Percentiles rank a stretch among this genome's conserved stretches.
These are phyloP conservation scores for Acacia pycnantha DNA, from an alignment of 331 rosid species.

Conservation along the genomic window DNA sequence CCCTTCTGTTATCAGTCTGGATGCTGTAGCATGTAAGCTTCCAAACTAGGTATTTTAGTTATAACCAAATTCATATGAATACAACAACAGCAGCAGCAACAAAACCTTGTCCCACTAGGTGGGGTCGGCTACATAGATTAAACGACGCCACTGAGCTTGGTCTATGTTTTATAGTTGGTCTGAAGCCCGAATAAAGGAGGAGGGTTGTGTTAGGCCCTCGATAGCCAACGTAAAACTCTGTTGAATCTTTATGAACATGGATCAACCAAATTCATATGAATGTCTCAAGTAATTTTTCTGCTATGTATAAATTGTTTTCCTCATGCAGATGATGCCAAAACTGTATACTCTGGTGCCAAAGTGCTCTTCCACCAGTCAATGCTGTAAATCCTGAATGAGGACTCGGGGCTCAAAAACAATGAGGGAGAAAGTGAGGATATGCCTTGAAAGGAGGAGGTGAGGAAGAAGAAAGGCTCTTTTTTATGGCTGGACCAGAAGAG, in stretches of 20 bases:
- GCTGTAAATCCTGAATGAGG: constrained; percentile 34
- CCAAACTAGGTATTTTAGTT: constrained; percentile 10
- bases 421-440: neutral
- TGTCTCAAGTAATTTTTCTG: neutral
- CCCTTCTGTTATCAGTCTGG: constrained; percentile 52
- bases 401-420: neutral
- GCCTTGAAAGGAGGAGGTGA: neutral
- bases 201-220: too few species aligned
- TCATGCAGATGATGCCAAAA: constrained; percentile 71
- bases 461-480: neutral
- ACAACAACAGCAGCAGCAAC: too few species aligned
- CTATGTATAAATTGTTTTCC: neutral
- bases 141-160: too few species aligned
- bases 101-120: too few species aligned
- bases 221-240: too few species aligned
- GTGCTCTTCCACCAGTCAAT: constrained; percentile 56
- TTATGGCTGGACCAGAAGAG: neutral
- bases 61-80: constrained; percentile 19
- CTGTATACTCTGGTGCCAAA: constrained; percentile 52
- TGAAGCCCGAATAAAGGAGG: too few species aligned
- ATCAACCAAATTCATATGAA: constrained; percentile 11
- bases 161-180: too few species aligned
- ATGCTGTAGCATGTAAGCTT: constrained; percentile 57
- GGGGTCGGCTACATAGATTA: too few species aligned
- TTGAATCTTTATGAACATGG: too few species aligned